A percentile compares a stretch with the other conserved stretches of the same genome.
phyloP scores from a whole-genome alignment of 495 filamentous ascomycete genomes.

The Neurospora sp. region DNA sequence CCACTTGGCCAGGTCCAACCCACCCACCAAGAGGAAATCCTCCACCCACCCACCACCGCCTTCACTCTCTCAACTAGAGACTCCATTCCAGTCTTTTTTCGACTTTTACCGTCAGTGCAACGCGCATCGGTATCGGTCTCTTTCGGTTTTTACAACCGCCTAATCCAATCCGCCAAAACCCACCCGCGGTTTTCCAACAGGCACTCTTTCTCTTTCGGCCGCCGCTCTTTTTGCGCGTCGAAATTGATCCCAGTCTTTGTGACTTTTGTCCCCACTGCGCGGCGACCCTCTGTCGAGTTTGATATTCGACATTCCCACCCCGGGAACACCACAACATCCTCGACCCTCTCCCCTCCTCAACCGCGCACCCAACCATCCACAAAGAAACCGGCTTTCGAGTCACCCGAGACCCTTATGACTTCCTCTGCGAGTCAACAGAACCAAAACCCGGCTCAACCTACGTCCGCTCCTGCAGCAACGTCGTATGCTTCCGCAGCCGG shows the following conservation, averaged over 20 bases:
- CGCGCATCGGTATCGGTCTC: neutral
- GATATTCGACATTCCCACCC: constrained; percentile 21
- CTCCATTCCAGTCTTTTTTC: constrained; percentile 1
- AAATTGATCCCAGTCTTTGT: neutral
- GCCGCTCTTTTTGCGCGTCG: constrained; percentile 2
- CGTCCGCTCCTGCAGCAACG: constrained; percentile 50
- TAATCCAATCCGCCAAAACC: constrained; percentile 2
- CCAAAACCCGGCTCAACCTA: constrained; percentile 45
- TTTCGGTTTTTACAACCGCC: constrained; percentile 8
- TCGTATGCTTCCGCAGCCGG: constrained; percentile 63
- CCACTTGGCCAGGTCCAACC: constrained; percentile 6
- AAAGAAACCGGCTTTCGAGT: constrained; percentile 24
- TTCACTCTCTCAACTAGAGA: constrained; percentile 21
- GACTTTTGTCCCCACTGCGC: constrained; percentile 1
- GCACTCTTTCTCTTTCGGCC: constrained; percentile 15
- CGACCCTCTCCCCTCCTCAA: constrained; percentile 2
- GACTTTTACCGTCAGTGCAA: neutral
- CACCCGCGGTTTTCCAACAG: constrained; percentile 4
- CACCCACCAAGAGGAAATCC: neutral
- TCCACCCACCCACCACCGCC: neutral
- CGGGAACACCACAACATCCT: constrained; percentile 4
- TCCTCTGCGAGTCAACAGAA: constrained; percentile 41
- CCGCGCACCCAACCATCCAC: constrained; percentile 8
- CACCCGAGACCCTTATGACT: constrained; percentile 37
- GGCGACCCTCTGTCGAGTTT: constrained; percentile 18